These are phyloP conservation scores for Penicillium sp. DNA, from an alignment of 2,329 filamentous ascomycete species.

Conservation along the genomic window DNA sequence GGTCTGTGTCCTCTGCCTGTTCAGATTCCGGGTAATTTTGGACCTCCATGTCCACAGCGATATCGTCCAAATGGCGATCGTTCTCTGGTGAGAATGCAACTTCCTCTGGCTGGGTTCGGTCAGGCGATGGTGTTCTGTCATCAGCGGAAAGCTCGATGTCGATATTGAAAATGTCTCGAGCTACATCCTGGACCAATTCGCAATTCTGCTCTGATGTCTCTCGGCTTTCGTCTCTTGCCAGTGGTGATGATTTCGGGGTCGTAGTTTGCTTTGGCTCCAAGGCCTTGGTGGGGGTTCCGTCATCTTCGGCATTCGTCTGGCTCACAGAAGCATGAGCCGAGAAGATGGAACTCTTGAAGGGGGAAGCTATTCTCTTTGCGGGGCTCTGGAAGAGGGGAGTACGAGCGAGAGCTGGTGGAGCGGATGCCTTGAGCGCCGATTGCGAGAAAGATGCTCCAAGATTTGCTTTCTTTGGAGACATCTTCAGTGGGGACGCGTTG, in stretches of 20 bases:
- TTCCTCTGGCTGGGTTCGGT: conserved; percentile 5
- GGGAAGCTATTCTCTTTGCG: conserved; percentile 44
- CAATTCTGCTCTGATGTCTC: conserved; percentile 14
- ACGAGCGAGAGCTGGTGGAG: conserved; percentile 38
- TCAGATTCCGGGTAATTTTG: not conserved
- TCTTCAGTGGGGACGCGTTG: conserved; percentile 42
- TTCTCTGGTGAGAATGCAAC: not conserved
- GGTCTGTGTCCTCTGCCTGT: conserved; percentile 10
- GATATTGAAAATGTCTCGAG: conserved; percentile 24
- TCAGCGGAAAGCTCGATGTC: conserved; percentile 16
- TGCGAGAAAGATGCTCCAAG: conserved; percentile 39
- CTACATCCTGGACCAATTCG: conserved; percentile 25
- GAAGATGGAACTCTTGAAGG: conserved; percentile 37
- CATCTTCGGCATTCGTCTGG: not conserved
- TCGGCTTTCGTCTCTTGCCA: conserved; percentile 2
- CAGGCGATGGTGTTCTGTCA: conserved; percentile 4
- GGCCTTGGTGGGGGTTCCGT: not conserved
- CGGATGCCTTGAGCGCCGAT: conserved; percentile 33
- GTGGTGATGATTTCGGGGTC: conserved; percentile 2
- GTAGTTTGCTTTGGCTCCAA: not conserved
- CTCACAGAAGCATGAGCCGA: conserved; percentile 15
- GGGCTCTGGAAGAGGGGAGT: conserved; percentile 46
- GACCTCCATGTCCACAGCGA: not conserved
- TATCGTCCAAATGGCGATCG: not conserved
- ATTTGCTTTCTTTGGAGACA: conserved; percentile 45